These are phyloP conservation scores for Aureobasidium sp. DNA, from an alignment of 2,329 filamentous ascomycete genomes.

Conservation along the genomic window DNA sequence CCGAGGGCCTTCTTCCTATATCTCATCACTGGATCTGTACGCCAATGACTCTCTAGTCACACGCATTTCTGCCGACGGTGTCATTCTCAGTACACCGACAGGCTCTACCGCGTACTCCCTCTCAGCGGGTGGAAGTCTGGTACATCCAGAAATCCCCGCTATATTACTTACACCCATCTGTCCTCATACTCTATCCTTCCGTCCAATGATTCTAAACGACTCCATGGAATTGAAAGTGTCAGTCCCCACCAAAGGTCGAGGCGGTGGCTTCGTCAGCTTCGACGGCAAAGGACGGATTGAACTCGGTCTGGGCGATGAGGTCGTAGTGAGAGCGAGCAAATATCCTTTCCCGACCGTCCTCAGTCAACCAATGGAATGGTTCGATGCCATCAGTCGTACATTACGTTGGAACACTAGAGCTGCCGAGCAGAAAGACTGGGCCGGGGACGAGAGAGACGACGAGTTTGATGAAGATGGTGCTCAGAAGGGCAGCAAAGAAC, in stretches of 20 bases:
- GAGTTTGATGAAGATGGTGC: conserved; percentile 39
- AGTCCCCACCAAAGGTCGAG: conserved; percentile 75
- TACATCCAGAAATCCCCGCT: conserved; percentile 93
- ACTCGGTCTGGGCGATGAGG: conserved; percentile 85
- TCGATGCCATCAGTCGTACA: conserved; percentile 87
- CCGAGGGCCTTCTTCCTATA: conserved; percentile 90
- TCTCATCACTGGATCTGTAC: conserved; percentile 93
- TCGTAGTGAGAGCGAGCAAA: conserved; percentile 91
- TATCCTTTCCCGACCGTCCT: conserved; percentile 97
- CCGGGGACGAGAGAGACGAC: conserved; percentile 35
- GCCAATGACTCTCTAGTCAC: conserved; percentile 93
- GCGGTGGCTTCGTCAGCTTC: conserved; percentile 93
- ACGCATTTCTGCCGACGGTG: conserved; percentile 92
- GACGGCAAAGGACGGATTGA: conserved; percentile 95
- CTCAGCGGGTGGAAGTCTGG: conserved; percentile 88
- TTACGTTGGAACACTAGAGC: conserved; percentile 92
- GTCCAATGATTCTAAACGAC: conserved; percentile 95
- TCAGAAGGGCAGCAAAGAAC: conserved; percentile 38
- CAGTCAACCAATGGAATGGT: conserved; percentile 86
- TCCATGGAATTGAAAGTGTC: conserved; percentile 86
- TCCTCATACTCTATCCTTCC: conserved; percentile 92
- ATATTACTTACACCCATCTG: conserved; percentile 97
- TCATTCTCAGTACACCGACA: conserved; percentile 95
- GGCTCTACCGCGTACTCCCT: conserved; percentile 88
- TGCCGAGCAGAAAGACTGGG: conserved; percentile 83